Conservation (phyloP, 2,329 filamentous ascomycete genomes). For the Leptographium galeiforme region DNA sequence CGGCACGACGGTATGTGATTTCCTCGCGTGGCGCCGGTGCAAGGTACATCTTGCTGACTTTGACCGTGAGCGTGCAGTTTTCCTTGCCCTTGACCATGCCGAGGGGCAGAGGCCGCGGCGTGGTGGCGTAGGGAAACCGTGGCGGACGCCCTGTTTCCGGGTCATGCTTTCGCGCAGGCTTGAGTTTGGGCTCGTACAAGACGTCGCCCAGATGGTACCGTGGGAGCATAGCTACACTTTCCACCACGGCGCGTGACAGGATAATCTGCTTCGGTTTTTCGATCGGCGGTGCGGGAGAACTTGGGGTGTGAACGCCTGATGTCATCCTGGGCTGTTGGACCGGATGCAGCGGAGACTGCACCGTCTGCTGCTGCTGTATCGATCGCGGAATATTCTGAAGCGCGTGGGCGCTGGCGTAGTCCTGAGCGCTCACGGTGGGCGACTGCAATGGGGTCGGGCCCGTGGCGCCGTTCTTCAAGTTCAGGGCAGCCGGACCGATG, state of each 20-base stretch:
- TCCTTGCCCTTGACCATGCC: slow-evolving; percentile 60
- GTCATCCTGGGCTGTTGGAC: background rate
- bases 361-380: slow-evolving; percentile 4
- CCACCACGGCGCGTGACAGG: slow-evolving; percentile 55
- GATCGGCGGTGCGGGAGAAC: background rate
- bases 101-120: slow-evolving; percentile 60
- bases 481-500: slow-evolving; percentile 26
- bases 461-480: slow-evolving; percentile 29
- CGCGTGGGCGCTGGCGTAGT: slow-evolving; percentile 19
- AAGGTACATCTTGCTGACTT: slow-evolving; percentile 70
- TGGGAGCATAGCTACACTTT: slow-evolving; percentile 55
- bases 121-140: slow-evolving; percentile 26
- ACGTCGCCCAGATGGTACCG: slow-evolving; percentile 75
- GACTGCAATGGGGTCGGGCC: slow-evolving; percentile 30
- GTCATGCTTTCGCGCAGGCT: slow-evolving; percentile 34
- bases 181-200: slow-evolving; percentile 61
- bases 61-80: slow-evolving; percentile 83
- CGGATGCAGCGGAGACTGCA: slow-evolving; percentile 6
- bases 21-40: slow-evolving; percentile 59
- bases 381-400: slow-evolving; percentile 31
- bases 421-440: slow-evolving; percentile 26
- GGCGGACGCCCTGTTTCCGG: slow-evolving; percentile 34
- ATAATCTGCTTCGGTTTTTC: slow-evolving; percentile 51
- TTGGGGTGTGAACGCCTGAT: background rate
- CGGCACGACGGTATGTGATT: slow-evolving; percentile 63